These are phyloP conservation scores for Pseudocercospora vitis DNA, from an alignment of 2,329 filamentous ascomycete species.

Conservation along the genomic window DNA sequence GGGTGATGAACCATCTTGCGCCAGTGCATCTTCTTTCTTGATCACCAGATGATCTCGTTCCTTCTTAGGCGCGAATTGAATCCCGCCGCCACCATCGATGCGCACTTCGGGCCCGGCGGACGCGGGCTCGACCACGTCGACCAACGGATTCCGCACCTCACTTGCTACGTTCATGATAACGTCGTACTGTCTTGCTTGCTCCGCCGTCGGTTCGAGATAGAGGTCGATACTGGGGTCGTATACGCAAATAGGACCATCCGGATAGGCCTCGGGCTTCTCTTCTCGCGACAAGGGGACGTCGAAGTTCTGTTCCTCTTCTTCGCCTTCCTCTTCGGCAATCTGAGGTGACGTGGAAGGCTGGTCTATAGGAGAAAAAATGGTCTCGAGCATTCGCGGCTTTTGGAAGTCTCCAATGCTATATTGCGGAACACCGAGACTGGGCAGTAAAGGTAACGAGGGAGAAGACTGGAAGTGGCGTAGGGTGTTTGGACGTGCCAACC, in stretches of 20 bases:
- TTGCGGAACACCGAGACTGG: constrained; percentile 38
- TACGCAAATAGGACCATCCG: constrained; percentile 77
- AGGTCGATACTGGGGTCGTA: constrained; percentile 76
- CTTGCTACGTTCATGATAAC: constrained; percentile 82
- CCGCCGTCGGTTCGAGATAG: constrained; percentile 75
- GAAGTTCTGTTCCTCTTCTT: constrained; percentile 53
- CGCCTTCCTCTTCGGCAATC: constrained; percentile 37
- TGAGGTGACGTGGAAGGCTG: constrained; percentile 15
- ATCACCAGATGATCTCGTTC: constrained; percentile 18
- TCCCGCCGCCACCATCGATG: constrained; percentile 35
- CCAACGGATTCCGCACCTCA: constrained; percentile 76
- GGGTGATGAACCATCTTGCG: constrained; percentile 40
- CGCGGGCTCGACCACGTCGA: constrained; percentile 23
- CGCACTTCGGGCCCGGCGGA: constrained; percentile 36
- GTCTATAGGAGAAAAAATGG: constrained; percentile 35
- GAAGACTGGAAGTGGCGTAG: constrained; percentile 64
- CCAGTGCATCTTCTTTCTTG: constrained; percentile 12
- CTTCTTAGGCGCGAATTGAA: constrained; percentile 38
- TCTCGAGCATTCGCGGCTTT: constrained; percentile 30
- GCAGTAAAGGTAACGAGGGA: constrained; percentile 58
- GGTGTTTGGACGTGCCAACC: constrained; percentile 49
- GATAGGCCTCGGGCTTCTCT: constrained; percentile 77
- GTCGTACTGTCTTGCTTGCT: constrained; percentile 75
- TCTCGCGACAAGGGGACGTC: constrained; percentile 60
- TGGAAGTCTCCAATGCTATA: constrained; percentile 11